Evolutionary conservation across 2,329 filamentous ascomycete genomes (phyloP), one percentile per base, ranked within the genome.

Genomic region (Pleoardoris graminearum): DNA sequence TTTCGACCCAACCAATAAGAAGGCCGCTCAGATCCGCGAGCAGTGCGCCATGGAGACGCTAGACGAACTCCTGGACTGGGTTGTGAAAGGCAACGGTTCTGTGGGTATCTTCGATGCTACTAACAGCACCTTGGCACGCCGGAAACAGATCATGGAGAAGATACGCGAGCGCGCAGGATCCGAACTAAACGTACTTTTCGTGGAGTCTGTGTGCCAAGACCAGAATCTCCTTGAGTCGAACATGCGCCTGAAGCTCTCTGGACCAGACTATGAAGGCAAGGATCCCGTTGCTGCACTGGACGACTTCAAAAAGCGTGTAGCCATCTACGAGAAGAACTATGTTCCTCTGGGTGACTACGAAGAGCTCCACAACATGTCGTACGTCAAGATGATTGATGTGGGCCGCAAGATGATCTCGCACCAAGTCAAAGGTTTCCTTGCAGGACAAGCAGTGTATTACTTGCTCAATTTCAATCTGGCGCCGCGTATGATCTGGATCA

Each of bases 301-400:
- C 29, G 94, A 99, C 70, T 99, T 99, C 80, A 95, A 90, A 77
- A 87, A 90, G 74, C 89, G 94, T 55, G 92, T 99, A 12, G 86
- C 85, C 47, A 89, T 95, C 10, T 99, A 99, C 66, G 91, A 97
- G 73, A 95, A 92, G 67, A 91, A 91, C 14, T 99, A 99, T 67
- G 86, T 93, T 6, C 90, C 94, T 0, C 80, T 99, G 1, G 94
- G 94, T 27, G 85, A 91, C 36, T 95, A 91, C 58, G 94, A 99
- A 71, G 94, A 99, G 75, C 82, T 88, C 19, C 83, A 95, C 67
- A 87, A 92, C 64, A 88, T 97, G 83, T 90, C 95, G 54, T 99
- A 96, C 69, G 95, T 99, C 58, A 91, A 91, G 79, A 96, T 97
- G 89, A 90, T 97, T 59, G 94, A 99, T 72, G 94, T 99, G 2